These are phyloP conservation scores for Davidsoniella eucalypti DNA, from an alignment of 2,329 filamentous ascomycete species.

Conservation along the genomic window DNA sequence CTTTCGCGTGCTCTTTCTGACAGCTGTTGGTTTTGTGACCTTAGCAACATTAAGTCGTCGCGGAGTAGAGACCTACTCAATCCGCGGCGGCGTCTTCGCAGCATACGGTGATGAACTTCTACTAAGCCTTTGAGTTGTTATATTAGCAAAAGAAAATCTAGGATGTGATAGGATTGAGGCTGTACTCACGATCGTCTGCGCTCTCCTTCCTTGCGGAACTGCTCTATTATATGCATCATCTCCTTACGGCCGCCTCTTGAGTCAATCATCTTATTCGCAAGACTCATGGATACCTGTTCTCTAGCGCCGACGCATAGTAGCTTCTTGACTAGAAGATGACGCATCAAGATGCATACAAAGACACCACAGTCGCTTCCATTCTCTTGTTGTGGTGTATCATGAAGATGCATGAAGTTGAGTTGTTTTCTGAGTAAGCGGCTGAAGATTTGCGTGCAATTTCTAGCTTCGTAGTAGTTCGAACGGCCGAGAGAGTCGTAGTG, in stretches of 20 bases:
- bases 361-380: slow-evolving; percentile 91
- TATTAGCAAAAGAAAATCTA: background rate
- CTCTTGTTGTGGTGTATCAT: slow-evolving; percentile 78
- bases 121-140: slow-evolving; percentile 3
- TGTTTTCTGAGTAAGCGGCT: slow-evolving; percentile 47
- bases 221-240: slow-evolving; percentile 81
- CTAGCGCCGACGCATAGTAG: slow-evolving; percentile 62
- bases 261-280: slow-evolving; percentile 72
- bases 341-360: slow-evolving; percentile 90
- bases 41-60: too few relatives aligned
- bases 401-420: slow-evolving; percentile 62
- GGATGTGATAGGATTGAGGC: background rate
- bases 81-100: slow-evolving; percentile 26
- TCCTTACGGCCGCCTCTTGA: slow-evolving; percentile 68
- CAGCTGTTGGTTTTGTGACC: too few relatives aligned
- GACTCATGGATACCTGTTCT: slow-evolving; percentile 87
- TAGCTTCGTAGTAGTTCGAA: slow-evolving; percentile 60
- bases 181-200: slow-evolving; percentile 58
- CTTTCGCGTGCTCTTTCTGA: too few relatives aligned
- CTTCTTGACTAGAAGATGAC: slow-evolving; percentile 73
- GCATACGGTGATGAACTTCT: slow-evolving; percentile 15
- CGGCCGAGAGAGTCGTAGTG: slow-evolving; percentile 84
- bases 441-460: slow-evolving; percentile 52
- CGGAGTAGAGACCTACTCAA: slow-evolving; percentile 20
- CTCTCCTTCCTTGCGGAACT: slow-evolving; percentile 72